Evolutionary conservation across 108 stramenopile genomes (phyloP).

Genomic region (Discostella pseudostelligera): DNA sequence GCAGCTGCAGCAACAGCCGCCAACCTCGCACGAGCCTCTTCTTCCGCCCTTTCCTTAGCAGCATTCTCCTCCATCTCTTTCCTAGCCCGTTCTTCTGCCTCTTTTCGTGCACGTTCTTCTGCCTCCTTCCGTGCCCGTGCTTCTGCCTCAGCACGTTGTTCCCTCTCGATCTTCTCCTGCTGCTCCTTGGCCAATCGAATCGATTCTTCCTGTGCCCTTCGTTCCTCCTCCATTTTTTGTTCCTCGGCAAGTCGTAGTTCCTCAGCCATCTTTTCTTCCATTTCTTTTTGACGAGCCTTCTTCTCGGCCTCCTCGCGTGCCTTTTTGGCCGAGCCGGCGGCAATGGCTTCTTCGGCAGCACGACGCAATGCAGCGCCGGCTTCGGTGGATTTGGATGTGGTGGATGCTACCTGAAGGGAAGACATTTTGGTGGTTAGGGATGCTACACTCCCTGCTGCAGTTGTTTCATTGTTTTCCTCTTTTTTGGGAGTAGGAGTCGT

Average conservation of each 20-base stretch:
- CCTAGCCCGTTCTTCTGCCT: slow-evolving; percentile 29
- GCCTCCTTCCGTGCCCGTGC: slow-evolving; percentile 27
- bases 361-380: slow-evolving; percentile 71
- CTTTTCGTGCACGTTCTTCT: slow-evolving; percentile 34
- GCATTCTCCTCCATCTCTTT: slow-evolving; percentile 37
- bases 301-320: slow-evolving; percentile 38
- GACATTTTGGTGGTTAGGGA: slow-evolving; percentile 26
- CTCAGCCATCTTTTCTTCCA: slow-evolving; percentile 21
- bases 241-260: slow-evolving; percentile 24
- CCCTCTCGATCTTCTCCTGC: slow-evolving; percentile 18
- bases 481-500: background rate
- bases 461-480: background rate
- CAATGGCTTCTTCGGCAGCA: slow-evolving; percentile 61
- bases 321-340: slow-evolving; percentile 46
- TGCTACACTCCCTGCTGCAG: slow-evolving; percentile 13
- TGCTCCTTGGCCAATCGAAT: slow-evolving; percentile 32
- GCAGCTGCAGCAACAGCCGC: slow-evolving; percentile 1
- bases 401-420: slow-evolving; percentile 17
- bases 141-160: slow-evolving; percentile 26
- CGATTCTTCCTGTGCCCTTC: slow-evolving; percentile 18
- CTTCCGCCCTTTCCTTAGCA: slow-evolving; percentile 22
- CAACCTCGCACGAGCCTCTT: slow-evolving; percentile 26
- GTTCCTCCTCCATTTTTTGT: slow-evolving; percentile 19
- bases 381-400: slow-evolving; percentile 27
- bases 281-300: slow-evolving; percentile 4